Evolutionary conservation across 2,329 filamentous ascomycete genomes (phyloP).

Genomic region (Penicillium aurantiogriseum): DNA sequence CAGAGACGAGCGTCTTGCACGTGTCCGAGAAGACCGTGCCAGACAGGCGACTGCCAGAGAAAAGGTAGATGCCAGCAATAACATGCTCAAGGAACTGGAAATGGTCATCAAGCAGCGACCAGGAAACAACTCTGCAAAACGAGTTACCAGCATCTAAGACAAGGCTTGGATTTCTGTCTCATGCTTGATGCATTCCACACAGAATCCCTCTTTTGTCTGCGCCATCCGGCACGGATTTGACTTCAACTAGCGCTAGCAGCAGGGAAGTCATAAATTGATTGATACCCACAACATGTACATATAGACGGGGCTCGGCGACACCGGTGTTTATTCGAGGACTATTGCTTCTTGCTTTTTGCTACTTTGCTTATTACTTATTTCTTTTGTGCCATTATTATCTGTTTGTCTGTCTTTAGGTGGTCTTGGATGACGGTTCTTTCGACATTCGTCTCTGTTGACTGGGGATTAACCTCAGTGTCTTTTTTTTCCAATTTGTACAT

Average conservation of each 20-base stretch:
- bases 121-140: constrained; percentile 38
- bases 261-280: constrained; percentile 31
- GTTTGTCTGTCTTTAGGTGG: constrained; percentile 2
- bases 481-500: constrained; percentile 2
- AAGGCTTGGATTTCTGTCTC: background rate
- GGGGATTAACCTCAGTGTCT: background rate
- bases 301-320: constrained; percentile 35
- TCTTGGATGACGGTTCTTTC: background rate
- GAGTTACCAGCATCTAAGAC: constrained; percentile 46
- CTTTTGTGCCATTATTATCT: constrained; percentile 11
- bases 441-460: background rate
- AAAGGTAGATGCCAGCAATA: constrained; percentile 75
- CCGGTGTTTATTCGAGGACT: constrained; percentile 23
- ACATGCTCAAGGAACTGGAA: constrained; percentile 90
- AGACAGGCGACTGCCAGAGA: constrained; percentile 70
- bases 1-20: constrained; percentile 80
- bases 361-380: constrained; percentile 5
- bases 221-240: constrained; percentile 5
- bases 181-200: constrained; percentile 1
- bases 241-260: constrained; percentile 15
- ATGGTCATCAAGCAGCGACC: constrained; percentile 71
- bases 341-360: constrained; percentile 8
- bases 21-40: constrained; percentile 82
- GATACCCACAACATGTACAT: constrained; percentile 33
- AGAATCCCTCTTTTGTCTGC: constrained; percentile 1